phyloP scores from a whole-genome alignment of 1,139 yeast species.

The Sugiyamaella neomexicana region DNA sequence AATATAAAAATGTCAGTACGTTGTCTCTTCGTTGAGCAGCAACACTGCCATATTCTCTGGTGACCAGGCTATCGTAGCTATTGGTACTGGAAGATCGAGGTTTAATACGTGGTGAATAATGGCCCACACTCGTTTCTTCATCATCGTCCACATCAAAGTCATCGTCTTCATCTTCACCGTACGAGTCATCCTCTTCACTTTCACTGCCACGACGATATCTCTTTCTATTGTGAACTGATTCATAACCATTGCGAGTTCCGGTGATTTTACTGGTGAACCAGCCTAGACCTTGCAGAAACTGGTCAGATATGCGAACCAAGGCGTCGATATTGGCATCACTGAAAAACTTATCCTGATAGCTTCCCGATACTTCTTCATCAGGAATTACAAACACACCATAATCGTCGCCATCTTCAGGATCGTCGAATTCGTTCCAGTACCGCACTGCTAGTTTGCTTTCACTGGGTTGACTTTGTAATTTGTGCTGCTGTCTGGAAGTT shows the following conservation, averaged over 20 bases:
- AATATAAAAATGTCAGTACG: conserved; percentile 47
- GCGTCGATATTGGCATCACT: conserved; percentile 42
- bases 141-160: conserved; percentile 23
- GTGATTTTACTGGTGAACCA: conserved; percentile 12
- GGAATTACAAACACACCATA: conserved; percentile 40
- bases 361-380: conserved; percentile 28
- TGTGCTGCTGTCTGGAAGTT: conserved; percentile 13
- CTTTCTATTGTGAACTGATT: conserved; percentile 14
- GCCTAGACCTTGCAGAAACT: conserved; percentile 25
- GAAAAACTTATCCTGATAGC: conserved; percentile 33
- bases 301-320: conserved; percentile 31
- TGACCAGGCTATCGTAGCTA: conserved; percentile 14
- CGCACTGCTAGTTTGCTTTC: conserved; percentile 42
- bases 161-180: conserved; percentile 25
- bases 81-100: conserved; percentile 20
- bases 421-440: conserved; percentile 75
- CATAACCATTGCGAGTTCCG: conserved; percentile 18
- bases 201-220: conserved; percentile 25
- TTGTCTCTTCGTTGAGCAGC: conserved; percentile 14
- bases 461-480: conserved; percentile 8
- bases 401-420: conserved; percentile 53
- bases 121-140: conserved; percentile 18
- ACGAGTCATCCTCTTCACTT: conserved; percentile 24
- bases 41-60: neutral
- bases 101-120: conserved; percentile 31